These are phyloP conservation scores for Talaromyces sp. DNA, from an alignment of 2,329 filamentous ascomycete genomes.

Conservation along the genomic window DNA sequence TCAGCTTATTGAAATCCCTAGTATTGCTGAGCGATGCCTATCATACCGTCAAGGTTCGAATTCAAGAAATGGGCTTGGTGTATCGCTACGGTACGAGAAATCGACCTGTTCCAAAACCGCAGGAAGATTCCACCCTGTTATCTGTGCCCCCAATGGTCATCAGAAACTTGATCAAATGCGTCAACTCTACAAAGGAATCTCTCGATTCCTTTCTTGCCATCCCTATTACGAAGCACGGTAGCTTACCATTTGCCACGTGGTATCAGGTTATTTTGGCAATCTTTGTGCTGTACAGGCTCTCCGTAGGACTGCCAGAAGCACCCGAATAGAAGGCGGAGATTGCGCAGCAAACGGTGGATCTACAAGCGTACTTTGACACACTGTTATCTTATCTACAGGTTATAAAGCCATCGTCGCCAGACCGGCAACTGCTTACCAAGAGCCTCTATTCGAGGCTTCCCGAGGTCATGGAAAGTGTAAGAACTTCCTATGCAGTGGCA, in stretches of 20 bases:
- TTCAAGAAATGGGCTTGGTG: constrained; percentile 23
- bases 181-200: constrained; percentile 20
- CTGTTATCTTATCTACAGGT: constrained; percentile 16
- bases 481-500: constrained; percentile 20
- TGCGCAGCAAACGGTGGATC: constrained; percentile 21
- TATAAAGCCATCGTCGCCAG: constrained; percentile 16
- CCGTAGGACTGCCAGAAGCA: constrained; percentile 18
- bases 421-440: constrained; percentile 20
- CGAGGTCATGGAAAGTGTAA: constrained; percentile 23
- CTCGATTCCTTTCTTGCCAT: constrained; percentile 19
- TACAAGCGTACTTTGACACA: constrained; percentile 19
- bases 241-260: constrained; percentile 22
- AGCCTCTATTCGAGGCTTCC: constrained; percentile 23
- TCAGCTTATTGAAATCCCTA: constrained; percentile 9
- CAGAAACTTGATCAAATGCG: constrained; percentile 21
- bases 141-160: constrained; percentile 20
- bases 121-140: constrained; percentile 17
- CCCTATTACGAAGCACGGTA: constrained; percentile 16
- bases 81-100: constrained; percentile 22
- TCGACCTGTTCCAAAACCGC: constrained; percentile 8
- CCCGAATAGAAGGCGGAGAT: constrained; percentile 21
- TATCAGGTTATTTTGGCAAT: constrained; percentile 22
- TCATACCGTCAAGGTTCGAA: constrained; percentile 20
- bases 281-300: constrained; percentile 23
- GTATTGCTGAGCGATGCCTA: constrained; percentile 21